Percentiles rank a stretch among this genome's conserved stretches.
Conservation (phyloP, 1,284 basidiomycete genomes). For the Agroathelia rolfsii region DNA sequence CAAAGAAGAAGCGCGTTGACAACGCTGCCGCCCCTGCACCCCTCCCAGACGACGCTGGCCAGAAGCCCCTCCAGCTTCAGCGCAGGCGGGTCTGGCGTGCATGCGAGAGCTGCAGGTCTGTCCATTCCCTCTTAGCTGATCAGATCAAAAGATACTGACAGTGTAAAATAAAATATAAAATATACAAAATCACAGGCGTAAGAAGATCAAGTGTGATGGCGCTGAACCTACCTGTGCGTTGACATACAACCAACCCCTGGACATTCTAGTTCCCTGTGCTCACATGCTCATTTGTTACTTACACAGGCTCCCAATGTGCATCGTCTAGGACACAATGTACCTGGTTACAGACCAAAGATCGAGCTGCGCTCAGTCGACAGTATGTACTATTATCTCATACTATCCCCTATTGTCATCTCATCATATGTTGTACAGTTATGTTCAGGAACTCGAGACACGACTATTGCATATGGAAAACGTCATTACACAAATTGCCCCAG, state of each 20-base stretch:
- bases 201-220: conserved; percentile 86
- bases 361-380: conserved; percentile 78
- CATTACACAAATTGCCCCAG: conserved; percentile 67
- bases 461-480: conserved; percentile 76
- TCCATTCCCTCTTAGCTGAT: conserved; percentile 17
- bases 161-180: too few relatives aligned
- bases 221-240: conserved; percentile 78
- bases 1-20: conserved; percentile 57
- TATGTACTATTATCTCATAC: conserved; percentile 28
- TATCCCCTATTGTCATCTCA: conserved; percentile 10
- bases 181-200: conserved; percentile 50
- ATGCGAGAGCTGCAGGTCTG: conserved; percentile 77
- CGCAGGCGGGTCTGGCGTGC: conserved; percentile 71
- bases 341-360: conserved; percentile 80
- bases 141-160: too few relatives aligned
- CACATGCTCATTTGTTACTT: too few relatives aligned
- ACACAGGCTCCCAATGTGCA: conserved; percentile 66
- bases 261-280: too few relatives aligned
- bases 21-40: conserved; percentile 36
- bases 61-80: conserved; percentile 66
- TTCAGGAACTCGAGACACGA: conserved; percentile 77
- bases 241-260: too few relatives aligned
- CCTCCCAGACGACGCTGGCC: conserved; percentile 47
- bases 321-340: conserved; percentile 67
- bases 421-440: conserved; percentile 45